Base-by-base conservation (phyloP, 371 early-diverging fungal genomes). In the Circinella minor region DNA sequence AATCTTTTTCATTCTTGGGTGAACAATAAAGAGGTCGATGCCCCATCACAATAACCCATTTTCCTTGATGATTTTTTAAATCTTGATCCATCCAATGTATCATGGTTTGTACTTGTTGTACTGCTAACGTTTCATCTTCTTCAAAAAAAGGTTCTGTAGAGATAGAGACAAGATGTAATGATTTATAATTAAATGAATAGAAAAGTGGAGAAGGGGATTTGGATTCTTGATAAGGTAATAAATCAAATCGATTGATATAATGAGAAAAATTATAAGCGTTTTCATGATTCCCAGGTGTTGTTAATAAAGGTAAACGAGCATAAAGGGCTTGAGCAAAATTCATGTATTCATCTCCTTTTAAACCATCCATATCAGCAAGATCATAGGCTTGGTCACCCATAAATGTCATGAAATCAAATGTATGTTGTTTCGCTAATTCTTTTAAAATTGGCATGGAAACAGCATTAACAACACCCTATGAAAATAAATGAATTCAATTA, bases 391-490 rank as follows among this genome's bases (percentile, higher is more conserved):
- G 65, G 13, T 65, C 65, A 36, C 80, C 80, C 68, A 77, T 66
- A 13, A 77, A 59, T n/a, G 80, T 71, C n/a, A 80, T 15, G 39
- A 80, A 80, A 36, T 80, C 80, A 57, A 73, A 77, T 3, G 73
- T 66, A 34, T 77, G 75, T 10, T 67, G 43, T 0, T 18, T 49
- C 6, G 71, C 80, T 17, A 76, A 43, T 1, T 66, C 34, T 36
- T 71, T 71, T 37, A 77, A 48, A 4, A 63, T 13, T 6, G 74
- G 76, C 70, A 75, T 65, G 1, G 78, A 69, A 9, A 75, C 78
- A 0, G 76, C 74, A 66, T 80, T 80, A 7, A 68, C 74, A 14
- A 77, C 46, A n/a, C 78, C 80, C 77, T 77, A 63, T 13, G 14
- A 61, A n/a, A n/a, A 8, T 11, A 18, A 0, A 51, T 15, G 17